Conservation (phyloP, 192 early-diverging fungal species). For the Entophlyctis luteolus region DNA sequence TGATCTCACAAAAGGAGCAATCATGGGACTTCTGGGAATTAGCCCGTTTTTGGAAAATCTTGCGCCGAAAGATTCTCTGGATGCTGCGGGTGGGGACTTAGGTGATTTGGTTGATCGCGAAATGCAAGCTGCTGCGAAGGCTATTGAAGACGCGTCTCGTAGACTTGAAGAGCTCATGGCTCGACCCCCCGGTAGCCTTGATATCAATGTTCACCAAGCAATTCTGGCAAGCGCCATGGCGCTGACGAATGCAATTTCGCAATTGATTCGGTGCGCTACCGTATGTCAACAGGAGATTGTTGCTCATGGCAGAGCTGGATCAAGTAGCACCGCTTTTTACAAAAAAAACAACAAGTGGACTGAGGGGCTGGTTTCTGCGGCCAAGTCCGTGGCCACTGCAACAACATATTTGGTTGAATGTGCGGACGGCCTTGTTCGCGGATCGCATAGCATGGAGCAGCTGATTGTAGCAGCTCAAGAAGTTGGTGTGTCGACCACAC, state of each 20-base stretch:
- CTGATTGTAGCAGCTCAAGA: conserved; percentile 97
- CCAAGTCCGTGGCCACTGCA: conserved; percentile 89
- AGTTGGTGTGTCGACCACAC: conserved; percentile 92
- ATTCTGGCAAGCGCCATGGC: conserved; percentile 88
- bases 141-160: conserved; percentile 85
- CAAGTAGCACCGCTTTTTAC: conserved; percentile 81
- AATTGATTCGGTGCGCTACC: conserved; percentile 90
- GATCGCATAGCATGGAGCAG: conserved; percentile 87
- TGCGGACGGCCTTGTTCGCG: conserved; percentile 91
- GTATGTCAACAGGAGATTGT: conserved; percentile 97
- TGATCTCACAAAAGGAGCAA: conserved; percentile 70
- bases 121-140: conserved; percentile 86
- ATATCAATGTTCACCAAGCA: conserved; percentile 86
- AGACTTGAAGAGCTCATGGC: conserved; percentile 76
- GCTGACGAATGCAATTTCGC: conserved; percentile 88
- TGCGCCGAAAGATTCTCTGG: conserved; percentile 57
- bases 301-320: conserved; percentile 77
- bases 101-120: conserved; percentile 88
- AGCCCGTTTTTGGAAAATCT: conserved; percentile 75
- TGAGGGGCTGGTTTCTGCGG: conserved; percentile 94
- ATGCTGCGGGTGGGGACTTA: conserved; percentile 67
- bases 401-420: conserved; percentile 90
- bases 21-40: conserved; percentile 67
- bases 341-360: conserved; percentile 99
- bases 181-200: conserved; percentile 70